Percentiles rank a stretch among this genome's conserved stretches.
These are phyloP conservation scores for Camelina hispida DNA, from an alignment of 345 rosid genomes.

Conservation along the genomic window DNA sequence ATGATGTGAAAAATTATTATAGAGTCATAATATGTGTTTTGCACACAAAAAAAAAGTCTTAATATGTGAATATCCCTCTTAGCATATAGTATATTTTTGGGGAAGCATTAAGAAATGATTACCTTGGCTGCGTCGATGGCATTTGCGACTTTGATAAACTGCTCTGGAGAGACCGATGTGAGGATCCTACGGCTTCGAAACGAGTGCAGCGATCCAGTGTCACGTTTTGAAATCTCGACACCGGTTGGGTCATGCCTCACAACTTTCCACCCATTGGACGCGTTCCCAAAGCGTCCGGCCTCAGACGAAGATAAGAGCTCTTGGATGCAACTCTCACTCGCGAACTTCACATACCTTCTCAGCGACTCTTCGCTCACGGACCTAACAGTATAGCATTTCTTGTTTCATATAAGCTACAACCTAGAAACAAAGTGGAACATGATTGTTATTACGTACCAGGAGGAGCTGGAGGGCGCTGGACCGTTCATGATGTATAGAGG, in stretches of 20 bases:
- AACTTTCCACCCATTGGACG: slow-evolving; percentile 69
- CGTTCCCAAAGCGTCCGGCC: slow-evolving; percentile 55
- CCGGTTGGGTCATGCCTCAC: slow-evolving; percentile 52
- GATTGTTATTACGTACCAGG: slow-evolving; percentile 20
- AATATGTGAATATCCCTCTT: neutral
- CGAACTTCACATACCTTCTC: slow-evolving; percentile 75
- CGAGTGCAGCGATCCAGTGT: slow-evolving; percentile 63
- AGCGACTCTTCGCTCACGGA: slow-evolving; percentile 80
- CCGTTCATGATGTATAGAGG: slow-evolving; percentile 10
- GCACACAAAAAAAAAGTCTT: neutral
- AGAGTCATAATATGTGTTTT: too few relatives aligned
- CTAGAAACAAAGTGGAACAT: neutral
- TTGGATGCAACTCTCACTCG: slow-evolving; percentile 82
- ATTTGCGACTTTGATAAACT: slow-evolving; percentile 75
- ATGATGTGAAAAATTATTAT: neutral
- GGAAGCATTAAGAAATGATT: neutral
- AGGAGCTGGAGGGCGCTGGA: slow-evolving; percentile 5
- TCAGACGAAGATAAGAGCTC: slow-evolving; percentile 75
- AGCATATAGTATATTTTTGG: neutral
- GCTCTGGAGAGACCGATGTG: slow-evolving; percentile 68
- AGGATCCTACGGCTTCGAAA: slow-evolving; percentile 79
- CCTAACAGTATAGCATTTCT: slow-evolving; percentile 40
- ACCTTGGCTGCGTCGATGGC: slow-evolving; percentile 88
- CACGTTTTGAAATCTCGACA: slow-evolving; percentile 72
- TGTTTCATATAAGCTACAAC: neutral